These are phyloP conservation scores for Ceratobasidium sp. DNA, from an alignment of 1,284 basidiomycete genomes.

Conservation along the genomic window DNA sequence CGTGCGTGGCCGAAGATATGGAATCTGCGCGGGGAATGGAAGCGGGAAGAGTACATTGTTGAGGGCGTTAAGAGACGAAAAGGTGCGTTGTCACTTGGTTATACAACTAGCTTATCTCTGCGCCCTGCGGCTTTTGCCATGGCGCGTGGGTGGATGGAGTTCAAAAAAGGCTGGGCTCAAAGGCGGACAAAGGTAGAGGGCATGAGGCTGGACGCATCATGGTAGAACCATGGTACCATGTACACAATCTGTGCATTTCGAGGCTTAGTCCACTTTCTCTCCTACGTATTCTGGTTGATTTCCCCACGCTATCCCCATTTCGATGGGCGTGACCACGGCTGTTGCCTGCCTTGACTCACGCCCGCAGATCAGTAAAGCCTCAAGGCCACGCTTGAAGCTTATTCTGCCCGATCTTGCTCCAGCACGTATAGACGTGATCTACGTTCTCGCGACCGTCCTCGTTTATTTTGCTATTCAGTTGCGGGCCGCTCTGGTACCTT, in stretches of 20 bases:
- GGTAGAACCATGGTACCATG: background rate
- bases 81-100: slow-evolving; percentile 63
- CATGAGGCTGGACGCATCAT: too few species aligned
- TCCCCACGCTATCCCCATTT: background rate
- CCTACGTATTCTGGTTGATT: background rate
- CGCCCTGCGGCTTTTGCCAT: background rate
- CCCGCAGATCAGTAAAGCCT: background rate
- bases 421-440: background rate
- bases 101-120: background rate
- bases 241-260: background rate
- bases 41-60: slow-evolving; percentile 97
- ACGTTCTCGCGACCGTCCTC: background rate
- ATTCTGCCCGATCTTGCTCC: background rate
- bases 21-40: slow-evolving; percentile 96
- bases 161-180: background rate
- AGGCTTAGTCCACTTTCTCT: background rate
- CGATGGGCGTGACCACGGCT: background rate
- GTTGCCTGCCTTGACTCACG: background rate
- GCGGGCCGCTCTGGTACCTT: background rate
- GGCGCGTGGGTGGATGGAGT: background rate
- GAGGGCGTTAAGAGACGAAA: slow-evolving; percentile 94
- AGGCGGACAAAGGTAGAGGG: background rate
- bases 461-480: slow-evolving; percentile 1
- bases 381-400: background rate
- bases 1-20: slow-evolving; percentile 92